Percentiles rank a stretch among this genome's conserved stretches.
Evolutionary conservation across 2,329 filamentous ascomycete genomes (phyloP).

Genomic region (Triangularia setosa): DNA sequence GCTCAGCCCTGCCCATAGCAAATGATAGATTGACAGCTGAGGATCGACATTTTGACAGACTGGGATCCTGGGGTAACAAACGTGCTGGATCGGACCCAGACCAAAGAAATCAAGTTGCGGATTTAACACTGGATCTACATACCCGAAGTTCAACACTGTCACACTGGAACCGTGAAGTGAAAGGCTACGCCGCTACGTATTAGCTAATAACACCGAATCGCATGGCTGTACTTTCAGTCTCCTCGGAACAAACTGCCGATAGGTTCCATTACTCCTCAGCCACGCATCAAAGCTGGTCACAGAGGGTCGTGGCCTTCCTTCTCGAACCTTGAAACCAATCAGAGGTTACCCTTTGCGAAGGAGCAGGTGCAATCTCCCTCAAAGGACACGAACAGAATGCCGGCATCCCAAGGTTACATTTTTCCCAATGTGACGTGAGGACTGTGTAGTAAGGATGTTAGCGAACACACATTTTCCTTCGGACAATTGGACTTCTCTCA

Average conservation of each 20-base stretch:
- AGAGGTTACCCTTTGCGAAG: not conserved
- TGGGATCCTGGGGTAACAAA: not conserved
- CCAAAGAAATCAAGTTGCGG: not conserved
- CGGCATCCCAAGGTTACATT: not conserved
- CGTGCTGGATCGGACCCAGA: not conserved
- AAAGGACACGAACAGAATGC: not conserved
- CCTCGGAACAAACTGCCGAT: not conserved
- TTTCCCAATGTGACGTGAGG: not conserved
- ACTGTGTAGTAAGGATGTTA: not conserved
- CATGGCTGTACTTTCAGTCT: not conserved
- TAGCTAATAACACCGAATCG: not conserved
- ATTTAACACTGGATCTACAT: not conserved
- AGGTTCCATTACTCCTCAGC: not conserved
- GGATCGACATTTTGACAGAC: not conserved
- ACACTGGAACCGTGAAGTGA: not conserved
- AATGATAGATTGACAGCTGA: not conserved
- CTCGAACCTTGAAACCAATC: not conserved
- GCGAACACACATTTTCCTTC: not conserved
- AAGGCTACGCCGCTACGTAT: not conserved
- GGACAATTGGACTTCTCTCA: not conserved
- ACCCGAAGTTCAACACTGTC: not conserved
- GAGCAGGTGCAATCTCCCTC: conserved; percentile 1
- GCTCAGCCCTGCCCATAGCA: not conserved
- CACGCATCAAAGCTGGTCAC: not conserved
- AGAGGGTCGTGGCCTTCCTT: not conserved